Evolutionary conservation across 169 alveolate genomes (phyloP), one percentile per base, ranked within the genome.

Genomic region (Eimeria zaria): DNA sequence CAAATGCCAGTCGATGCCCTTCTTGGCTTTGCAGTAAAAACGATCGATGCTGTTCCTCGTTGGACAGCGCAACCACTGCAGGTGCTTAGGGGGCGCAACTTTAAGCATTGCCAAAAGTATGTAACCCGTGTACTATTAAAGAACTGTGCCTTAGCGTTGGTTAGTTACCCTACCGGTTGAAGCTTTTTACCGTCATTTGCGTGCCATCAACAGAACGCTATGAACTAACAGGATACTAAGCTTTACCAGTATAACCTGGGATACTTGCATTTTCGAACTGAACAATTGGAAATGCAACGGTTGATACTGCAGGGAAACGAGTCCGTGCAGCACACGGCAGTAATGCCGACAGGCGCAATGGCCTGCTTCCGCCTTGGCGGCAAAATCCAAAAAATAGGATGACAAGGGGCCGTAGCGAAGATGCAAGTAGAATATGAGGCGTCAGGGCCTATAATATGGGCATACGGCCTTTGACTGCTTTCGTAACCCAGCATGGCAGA

Each of bases 311-410:
- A 87, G 93, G 81, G 93, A 60, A 20, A 87, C 44, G 24, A 53
- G 39, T 60, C 93, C 64, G 81, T 87, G 93, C 93, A 87, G 80
- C 83, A 87, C 81, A 48, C 93, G 93, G 93, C 93, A 60, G 22
- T 24, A n/a, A 33, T 87, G 93, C 93, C 93, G 93, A 87, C 93
- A 87, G 93, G 93, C 93, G 14, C 93, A 27, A 39, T 14, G 81
- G 81, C 93, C 93, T 87, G 93, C 81, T 62, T 87, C 93, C 93
- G 78, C 93, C 64, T 24, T 9, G 44, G 80, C 93, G 93, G 93
- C 36, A 36, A 48, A 62, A 64, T 62, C 80, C 83, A 87, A 60
- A 48, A 36, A 39, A 60, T 24, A 48, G 36, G 53, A 62, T 41
- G 39, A 87, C n/a, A 30, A 24, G 58, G 44, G 93, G 81, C 81